Evolutionary conservation across 331 rosid genomes (phyloP).

Genomic region (Pyrus hybrid): DNA sequence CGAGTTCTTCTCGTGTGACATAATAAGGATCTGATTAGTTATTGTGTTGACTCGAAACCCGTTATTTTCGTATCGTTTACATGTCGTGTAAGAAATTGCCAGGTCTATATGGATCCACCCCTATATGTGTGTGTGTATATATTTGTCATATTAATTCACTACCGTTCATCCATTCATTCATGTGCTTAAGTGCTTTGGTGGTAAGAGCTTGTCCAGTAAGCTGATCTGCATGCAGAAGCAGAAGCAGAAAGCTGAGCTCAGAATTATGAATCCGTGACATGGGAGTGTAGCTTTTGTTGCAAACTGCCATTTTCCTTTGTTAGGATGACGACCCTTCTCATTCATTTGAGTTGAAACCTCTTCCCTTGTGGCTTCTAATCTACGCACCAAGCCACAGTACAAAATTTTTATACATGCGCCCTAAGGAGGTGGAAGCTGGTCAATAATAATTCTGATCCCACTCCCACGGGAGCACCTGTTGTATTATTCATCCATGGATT

Average conservation of each 20-base stretch:
- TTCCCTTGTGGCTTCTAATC: background rate
- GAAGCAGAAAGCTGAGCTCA: background rate
- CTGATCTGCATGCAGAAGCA: background rate
- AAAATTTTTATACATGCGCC: background rate
- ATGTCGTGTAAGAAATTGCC: too few relatives aligned
- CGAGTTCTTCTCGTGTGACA: too few relatives aligned
- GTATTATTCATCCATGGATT: background rate
- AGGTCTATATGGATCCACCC: too few relatives aligned
- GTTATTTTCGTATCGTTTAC: too few relatives aligned
- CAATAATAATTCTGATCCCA: background rate
- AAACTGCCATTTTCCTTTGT: constrained; percentile 38
- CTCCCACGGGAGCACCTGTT: background rate
- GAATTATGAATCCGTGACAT: constrained; percentile 9
- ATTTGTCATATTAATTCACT: background rate
- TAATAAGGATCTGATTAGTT: too few relatives aligned
- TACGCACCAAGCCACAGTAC: background rate
- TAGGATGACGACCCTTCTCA: constrained; percentile 31
- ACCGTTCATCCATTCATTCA: background rate
- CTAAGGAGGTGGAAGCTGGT: background rate
- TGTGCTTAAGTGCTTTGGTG: background rate
- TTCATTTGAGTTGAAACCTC: constrained; percentile 2
- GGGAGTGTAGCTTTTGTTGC: constrained; percentile 7
- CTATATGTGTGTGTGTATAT: too few relatives aligned
- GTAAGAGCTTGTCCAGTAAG: constrained; percentile 2
- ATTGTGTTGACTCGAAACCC: too few relatives aligned